Percentiles rank a stretch among this genome's conserved stretches.
phyloP scores from a whole-genome alignment of 306 rosid genomes.

The Parietaria judaica region DNA sequence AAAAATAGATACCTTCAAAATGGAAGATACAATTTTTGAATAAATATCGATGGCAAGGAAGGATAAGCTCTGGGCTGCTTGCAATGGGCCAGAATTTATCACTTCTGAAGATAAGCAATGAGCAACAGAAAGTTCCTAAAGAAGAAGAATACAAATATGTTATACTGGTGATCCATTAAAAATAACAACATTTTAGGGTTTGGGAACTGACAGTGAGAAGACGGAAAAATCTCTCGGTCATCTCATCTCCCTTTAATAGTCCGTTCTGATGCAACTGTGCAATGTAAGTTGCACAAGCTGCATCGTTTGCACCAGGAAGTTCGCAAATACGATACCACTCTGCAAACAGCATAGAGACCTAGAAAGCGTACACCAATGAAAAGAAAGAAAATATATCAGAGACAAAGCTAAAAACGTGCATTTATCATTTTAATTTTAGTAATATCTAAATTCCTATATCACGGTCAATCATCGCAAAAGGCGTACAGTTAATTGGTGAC shows the following conservation, averaged over 20 bases:
- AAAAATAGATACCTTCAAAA: constrained; percentile 57
- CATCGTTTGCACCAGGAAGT: constrained; percentile 68
- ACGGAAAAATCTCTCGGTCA: constrained; percentile 78
- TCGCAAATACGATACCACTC: constrained; percentile 93
- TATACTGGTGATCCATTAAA: constrained; percentile 3
- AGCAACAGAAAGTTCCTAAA: constrained; percentile 71
- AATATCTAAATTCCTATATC: no score
- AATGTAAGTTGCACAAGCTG: constrained; percentile 51
- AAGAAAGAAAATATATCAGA: constrained; percentile 2
- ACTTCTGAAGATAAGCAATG: constrained; percentile 77
- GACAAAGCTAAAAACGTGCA: not conserved
- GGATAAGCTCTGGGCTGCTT: constrained; percentile 52
- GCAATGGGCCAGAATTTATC: constrained; percentile 53
- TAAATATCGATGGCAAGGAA: constrained; percentile 85
- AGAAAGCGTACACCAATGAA: constrained; percentile 20
- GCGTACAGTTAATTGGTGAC: no score
- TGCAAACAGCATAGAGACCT: constrained; percentile 67
- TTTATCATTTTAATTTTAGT: not conserved
- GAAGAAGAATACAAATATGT: not conserved
- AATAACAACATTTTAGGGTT: not conserved
- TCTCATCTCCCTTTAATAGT: constrained; percentile 81
- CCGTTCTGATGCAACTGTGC: constrained; percentile 74
- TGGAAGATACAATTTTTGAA: constrained; percentile 70
- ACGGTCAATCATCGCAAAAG: no score
- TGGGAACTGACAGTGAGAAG: constrained; percentile 48